Evolutionary conservation across 306 rosid genomes (phyloP).

Genomic region (Vigna angularis): DNA sequence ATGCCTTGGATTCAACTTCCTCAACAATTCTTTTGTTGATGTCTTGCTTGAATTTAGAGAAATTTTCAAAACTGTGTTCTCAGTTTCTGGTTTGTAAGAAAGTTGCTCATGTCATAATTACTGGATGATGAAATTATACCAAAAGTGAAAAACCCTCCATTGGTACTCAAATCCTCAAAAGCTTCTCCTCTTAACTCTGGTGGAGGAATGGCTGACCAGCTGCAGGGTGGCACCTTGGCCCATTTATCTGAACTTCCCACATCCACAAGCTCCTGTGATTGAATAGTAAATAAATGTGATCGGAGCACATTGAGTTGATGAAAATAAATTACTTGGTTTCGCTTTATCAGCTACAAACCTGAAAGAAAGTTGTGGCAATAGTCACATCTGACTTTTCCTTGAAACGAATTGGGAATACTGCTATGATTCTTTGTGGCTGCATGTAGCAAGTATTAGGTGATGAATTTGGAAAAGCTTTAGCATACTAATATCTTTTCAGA

Average conservation of each 20-base stretch:
- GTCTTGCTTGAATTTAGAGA: slow-evolving; percentile 20
- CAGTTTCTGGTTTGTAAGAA: slow-evolving; percentile 8
- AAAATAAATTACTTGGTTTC: slow-evolving; percentile 21
- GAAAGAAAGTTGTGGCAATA: slow-evolving; percentile 89
- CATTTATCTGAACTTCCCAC: slow-evolving; percentile 82
- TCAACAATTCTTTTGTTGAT: slow-evolving; percentile 7
- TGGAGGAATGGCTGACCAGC: slow-evolving; percentile 97
- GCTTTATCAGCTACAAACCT: slow-evolving; percentile 56
- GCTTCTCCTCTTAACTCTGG: slow-evolving; percentile 88
- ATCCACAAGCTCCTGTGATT: slow-evolving; percentile 81
- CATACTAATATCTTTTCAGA: slow-evolving; percentile 7
- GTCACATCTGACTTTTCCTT: slow-evolving; percentile 74
- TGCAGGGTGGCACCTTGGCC: slow-evolving; percentile 82
- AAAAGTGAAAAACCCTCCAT: slow-evolving; percentile 88
- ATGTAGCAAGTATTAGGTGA: slow-evolving; percentile 39
- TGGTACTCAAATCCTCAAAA: slow-evolving; percentile 86
- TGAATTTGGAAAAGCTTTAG: slow-evolving; percentile 31
- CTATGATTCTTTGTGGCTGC: slow-evolving; percentile 79
- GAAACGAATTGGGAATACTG: slow-evolving; percentile 85
- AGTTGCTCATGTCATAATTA: slow-evolving; percentile 30
- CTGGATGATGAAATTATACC: slow-evolving; percentile 55
- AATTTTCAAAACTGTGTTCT: slow-evolving; percentile 19
- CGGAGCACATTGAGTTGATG: slow-evolving; percentile 8
- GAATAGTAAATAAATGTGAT: slow-evolving; percentile 31
- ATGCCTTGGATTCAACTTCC: slow-evolving; percentile 29